Evolutionary conservation across 768 basidiomycete species (phyloP).

Genomic region (Mycena galopus): DNA sequence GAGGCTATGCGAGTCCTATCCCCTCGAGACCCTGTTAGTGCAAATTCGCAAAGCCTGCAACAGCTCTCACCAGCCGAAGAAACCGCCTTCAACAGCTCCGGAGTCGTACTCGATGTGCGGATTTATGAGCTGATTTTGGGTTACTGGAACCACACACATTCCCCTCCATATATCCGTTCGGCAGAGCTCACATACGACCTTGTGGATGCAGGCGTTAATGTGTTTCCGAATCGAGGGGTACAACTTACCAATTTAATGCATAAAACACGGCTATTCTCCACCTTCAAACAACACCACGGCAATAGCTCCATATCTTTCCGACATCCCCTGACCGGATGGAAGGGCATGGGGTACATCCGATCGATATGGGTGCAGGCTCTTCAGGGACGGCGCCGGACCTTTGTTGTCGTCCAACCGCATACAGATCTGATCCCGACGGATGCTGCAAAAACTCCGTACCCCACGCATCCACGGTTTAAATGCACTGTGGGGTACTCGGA

Average conservation of each 20-base stretch:
- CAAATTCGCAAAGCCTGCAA: neutral
- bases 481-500: neutral
- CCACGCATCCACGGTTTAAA: neutral
- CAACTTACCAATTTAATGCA: slow-evolving; percentile 9
- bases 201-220: neutral
- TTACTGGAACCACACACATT: slow-evolving; percentile 24
- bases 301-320: slow-evolving; percentile 23
- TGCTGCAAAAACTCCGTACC: neutral
- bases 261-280: slow-evolving; percentile 5
- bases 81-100: slow-evolving; percentile 12
- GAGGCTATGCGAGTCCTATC: slow-evolving; percentile 13
- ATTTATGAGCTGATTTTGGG: slow-evolving; percentile 17
- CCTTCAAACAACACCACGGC: neutral
- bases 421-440: neutral
- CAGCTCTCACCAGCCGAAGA: neutral
- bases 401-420: slow-evolving; percentile 27
- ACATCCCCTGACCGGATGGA: slow-evolving; percentile 15
- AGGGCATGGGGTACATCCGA: slow-evolving; percentile 5
- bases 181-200: slow-evolving; percentile 6
- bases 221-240: slow-evolving; percentile 10
- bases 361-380: slow-evolving; percentile 3
- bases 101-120: neutral
- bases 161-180: slow-evolving; percentile 19
- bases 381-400: slow-evolving; percentile 15
- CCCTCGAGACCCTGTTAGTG: neutral